Evolutionary conservation across 768 basidiomycete genomes (phyloP), one percentile per base, ranked within the genome.

Genomic region (Boletus vermiculosoides): DNA sequence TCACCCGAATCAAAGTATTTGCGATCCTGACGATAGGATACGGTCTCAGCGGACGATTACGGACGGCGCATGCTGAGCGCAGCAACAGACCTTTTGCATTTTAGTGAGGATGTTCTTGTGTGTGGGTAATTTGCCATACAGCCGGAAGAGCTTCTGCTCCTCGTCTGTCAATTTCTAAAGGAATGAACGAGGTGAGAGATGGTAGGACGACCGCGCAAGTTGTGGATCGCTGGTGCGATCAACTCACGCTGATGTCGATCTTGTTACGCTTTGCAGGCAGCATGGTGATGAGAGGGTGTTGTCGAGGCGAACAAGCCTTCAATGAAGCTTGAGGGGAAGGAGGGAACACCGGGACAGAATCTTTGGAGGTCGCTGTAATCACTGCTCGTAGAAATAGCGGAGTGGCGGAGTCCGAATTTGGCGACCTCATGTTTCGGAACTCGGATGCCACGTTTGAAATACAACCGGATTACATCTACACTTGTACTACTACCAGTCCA

Each of bases 1-100:
- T 99, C 97, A 56, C 97, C 97, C 54, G 96, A 98, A 76, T 98
- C 97, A 73, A 99, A 99, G 77, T 94, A 99, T 76, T 98, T 98
- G 67, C 97, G 91, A 70, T 99, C 96, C 95, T 98, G 64, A 37
- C 51, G 23, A 45, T n/a, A 60, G 55, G 53, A 16, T 31, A 39
- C 40, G 54, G 42, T 59, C 50, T 59, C 45, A 54, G 28, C 37
- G 51, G 55, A 52, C 59, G 39, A 28, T 39, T 22, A 40, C 25
- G 54, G 34, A 45, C 54, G n/a, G 30, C 36, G 34, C 40, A 36
- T 51, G 42, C 20, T 12, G 28, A 22, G 45, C 3, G 41, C 18
- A 33, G 41, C 3, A 33, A 68, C 80, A 49, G 45, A 92, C 95
- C 86, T 93, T 96, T 75, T 94, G 92, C 88, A 97, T 94, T 79